Base-by-base conservation (phyloP, 2,329 filamentous ascomycete genomes). In the Aureobasidium sp. region DNA sequence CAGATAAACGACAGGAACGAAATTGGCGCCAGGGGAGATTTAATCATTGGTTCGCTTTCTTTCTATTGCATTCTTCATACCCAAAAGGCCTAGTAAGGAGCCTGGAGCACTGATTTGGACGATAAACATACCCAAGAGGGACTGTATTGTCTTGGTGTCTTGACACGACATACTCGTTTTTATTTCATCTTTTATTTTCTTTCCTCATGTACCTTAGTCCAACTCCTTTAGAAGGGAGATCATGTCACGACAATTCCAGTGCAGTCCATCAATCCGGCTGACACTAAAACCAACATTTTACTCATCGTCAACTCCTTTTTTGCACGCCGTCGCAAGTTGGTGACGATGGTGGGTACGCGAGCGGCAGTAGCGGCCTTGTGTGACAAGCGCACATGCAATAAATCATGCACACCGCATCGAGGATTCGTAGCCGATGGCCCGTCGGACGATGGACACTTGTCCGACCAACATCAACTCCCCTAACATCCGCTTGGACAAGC, bases 21-120 rank as follows among this genome's bases (percentile, higher is more conserved):
- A 9, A 9, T 20, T 57, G 53, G 53, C 53, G n/a, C 29, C 34
- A 26, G n/a, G 39, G 41, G 29, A 46, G 51, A 2, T 29, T 44
- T 57, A 57, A 44, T 57, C 39, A 57, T 26, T n/a, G 37, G 53
- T 57, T 57, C 41, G 10, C n/a, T 46, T 57, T 48, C 26, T 15
- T 37, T 44, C 39, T 46, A 57, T 32, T 57, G 27, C 53, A 57
- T 57, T 57, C 53, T 57, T 36, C 53, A 57, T 57, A 57, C 53
- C 53, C 53, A 44, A 57, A 20, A 57, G 39, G 53, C 53, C 43
- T 24, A 55, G 51, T 34, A 57, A 44, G 53, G 53, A 44, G 53
- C 53, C 53, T 57, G 53, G 39, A 46, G 53, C 53, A 29, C 29
- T 57, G 53, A 27, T 57, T 44, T 57, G 26, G 34, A 57, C 29